Percentiles rank a stretch among this genome's conserved stretches.
Evolutionary conservation across 805 yeast genomes (phyloP).

Genomic region (Kazachstania kunashirensis): DNA sequence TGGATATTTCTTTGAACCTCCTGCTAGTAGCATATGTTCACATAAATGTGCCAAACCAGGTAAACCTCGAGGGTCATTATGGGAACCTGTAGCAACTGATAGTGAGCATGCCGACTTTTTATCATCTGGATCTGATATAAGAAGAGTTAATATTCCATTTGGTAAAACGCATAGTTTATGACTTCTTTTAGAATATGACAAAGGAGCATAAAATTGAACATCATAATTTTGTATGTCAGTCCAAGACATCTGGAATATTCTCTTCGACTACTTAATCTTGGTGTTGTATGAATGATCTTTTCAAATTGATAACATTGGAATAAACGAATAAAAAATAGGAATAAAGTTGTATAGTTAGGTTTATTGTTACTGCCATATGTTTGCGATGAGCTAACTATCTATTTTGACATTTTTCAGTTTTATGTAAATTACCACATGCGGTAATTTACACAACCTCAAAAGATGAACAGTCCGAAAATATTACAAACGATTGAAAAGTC

Average conservation of each 20-base stretch:
- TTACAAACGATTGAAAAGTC: too few species aligned
- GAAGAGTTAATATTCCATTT: slow-evolving; percentile 58
- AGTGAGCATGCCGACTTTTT: slow-evolving; percentile 60
- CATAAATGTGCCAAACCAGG: slow-evolving; percentile 87
- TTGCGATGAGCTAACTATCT: too few species aligned
- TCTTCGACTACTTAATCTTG: neutral
- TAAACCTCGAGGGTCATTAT: slow-evolving; percentile 57
- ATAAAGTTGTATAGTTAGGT: too few species aligned
- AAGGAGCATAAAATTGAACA: slow-evolving; percentile 28
- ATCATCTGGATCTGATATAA: slow-evolving; percentile 68
- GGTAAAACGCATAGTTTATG: slow-evolving; percentile 43
- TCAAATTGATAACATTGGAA: too few species aligned
- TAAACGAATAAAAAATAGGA: too few species aligned
- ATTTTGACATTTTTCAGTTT: too few species aligned
- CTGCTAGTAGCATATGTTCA: slow-evolving; percentile 56
- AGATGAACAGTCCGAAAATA: too few species aligned
- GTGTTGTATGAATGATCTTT: too few species aligned
- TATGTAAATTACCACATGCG: neutral
- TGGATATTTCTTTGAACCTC: slow-evolving; percentile 49
- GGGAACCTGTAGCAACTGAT: slow-evolving; percentile 73
- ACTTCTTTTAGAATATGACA: slow-evolving; percentile 30
- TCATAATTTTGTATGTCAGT: slow-evolving; percentile 15
- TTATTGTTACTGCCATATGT: too few species aligned
- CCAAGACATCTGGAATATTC: slow-evolving; percentile 13
- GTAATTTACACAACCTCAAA: slow-evolving; percentile 1